Evolutionary conservation across 2,329 filamentous ascomycete species (phyloP).

Genomic region (Fusarium compactum): DNA sequence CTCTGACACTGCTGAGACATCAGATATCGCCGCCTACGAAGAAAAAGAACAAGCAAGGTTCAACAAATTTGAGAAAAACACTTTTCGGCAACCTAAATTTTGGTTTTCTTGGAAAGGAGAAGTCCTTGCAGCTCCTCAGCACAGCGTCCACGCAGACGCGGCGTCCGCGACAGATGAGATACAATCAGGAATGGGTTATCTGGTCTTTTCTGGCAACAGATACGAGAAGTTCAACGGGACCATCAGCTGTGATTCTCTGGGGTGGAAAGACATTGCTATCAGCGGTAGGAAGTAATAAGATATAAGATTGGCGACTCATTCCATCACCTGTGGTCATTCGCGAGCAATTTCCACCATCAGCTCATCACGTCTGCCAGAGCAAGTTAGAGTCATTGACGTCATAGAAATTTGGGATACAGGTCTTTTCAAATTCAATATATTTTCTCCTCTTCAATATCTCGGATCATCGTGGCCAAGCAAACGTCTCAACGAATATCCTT

Average conservation of each 20-base stretch:
- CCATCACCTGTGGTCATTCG: too few relatives aligned
- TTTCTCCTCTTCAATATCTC: background rate
- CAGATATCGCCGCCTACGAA: background rate
- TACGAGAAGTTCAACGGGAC: conserved; percentile 15
- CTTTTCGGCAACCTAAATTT: conserved; percentile 29
- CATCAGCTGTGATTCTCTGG: background rate
- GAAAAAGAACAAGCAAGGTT: background rate
- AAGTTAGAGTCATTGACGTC: background rate
- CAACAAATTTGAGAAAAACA: conserved; percentile 26
- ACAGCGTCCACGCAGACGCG: rapidly evolving
- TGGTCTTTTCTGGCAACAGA: conserved; percentile 18
- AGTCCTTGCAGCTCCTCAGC: background rate
- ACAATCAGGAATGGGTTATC: conserved; percentile 17
- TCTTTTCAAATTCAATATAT: background rate
- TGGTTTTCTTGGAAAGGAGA: conserved; percentile 22
- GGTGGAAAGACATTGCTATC: conserved; percentile 3
- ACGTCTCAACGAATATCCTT: too few relatives aligned
- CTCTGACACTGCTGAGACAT: background rate
- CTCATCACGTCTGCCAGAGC: too few relatives aligned
- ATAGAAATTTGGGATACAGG: background rate
- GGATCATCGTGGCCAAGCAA: too few relatives aligned
- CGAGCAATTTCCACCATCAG: too few relatives aligned
- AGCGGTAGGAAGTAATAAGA: conserved; percentile 2
- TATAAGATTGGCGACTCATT: too few relatives aligned
- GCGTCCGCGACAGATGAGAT: background rate